Evolutionary conservation across 495 filamentous ascomycete species (phyloP), one percentile per base, ranked within the genome.

Genomic region (Talaromyces proteolyticus): DNA sequence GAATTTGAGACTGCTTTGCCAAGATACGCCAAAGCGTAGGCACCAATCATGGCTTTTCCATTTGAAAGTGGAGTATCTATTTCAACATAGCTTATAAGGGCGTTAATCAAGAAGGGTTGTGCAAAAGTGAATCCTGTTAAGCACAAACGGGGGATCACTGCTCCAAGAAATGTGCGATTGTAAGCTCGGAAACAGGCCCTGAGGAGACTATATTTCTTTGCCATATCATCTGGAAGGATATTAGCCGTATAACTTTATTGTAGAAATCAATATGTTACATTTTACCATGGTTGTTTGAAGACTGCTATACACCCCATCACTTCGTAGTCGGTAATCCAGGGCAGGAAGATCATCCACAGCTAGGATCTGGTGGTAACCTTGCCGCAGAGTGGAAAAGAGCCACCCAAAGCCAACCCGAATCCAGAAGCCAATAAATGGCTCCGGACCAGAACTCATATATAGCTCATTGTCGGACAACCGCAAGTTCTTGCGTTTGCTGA

Each of bases 91-190:
- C 54, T 56, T 4, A 84, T 56, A 0, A 78, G 70, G 12, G 71
- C 63, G 38, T 78, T 68, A 6, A 88, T 69, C 18, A 88, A 68
- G 41, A 88, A 72, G 2, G 84, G 84, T 55, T 86, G 84, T 36
- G 73, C 76, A 51, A 83, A 78, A 43, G 66, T 76, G 60, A 87
- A 82, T 0, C 66, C 82, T 14, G 76, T 79, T 2, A 80, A 67
- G 25, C 64, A 74, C 1, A 75, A 57, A 19, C 81, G 63, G 1
- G 83, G 79, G 2, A 71, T 69, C 39, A 81, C 64, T 3, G 65
- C 76, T 10, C 70, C 60, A 2, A 73, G 55, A 3, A 84, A 42
- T 44, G 70, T 67, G 55, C 57, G 62, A 47, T 66, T 73, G 42
- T 81, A 62, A 34, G 68, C 75, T 26, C 59, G 64, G 22, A 82